A percentile compares a stretch with the other conserved stretches of the same genome.
Conservation (phyloP, 495 filamentous ascomycete genomes). For the Sabuloglossum arenarium region DNA sequence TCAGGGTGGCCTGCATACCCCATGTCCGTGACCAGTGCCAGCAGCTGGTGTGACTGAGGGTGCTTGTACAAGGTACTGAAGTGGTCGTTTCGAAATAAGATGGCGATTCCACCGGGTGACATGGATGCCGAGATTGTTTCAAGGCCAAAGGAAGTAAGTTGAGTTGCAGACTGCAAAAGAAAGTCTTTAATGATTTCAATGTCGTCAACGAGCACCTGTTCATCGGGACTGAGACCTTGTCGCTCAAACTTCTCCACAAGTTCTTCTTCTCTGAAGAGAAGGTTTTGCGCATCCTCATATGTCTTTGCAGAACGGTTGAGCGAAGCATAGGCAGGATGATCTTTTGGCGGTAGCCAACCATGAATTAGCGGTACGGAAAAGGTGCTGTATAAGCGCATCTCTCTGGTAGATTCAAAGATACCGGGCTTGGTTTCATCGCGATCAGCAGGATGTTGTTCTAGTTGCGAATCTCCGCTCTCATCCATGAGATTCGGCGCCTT, state of each 20-base stretch:
- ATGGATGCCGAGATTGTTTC: slow-evolving; percentile 42
- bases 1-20: slow-evolving; percentile 78
- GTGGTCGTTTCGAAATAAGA: slow-evolving; percentile 92
- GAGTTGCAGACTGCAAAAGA: slow-evolving; percentile 55
- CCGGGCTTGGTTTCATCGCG: slow-evolving; percentile 30
- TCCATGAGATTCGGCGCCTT: slow-evolving; percentile 21
- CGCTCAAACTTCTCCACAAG: slow-evolving; percentile 55
- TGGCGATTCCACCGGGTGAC: slow-evolving; percentile 54
- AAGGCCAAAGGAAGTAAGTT: slow-evolving; percentile 67
- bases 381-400: slow-evolving; percentile 70
- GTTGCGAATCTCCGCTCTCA: slow-evolving; percentile 21
- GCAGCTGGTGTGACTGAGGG: slow-evolving; percentile 45
- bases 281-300: slow-evolving; percentile 77
- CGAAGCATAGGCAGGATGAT: slow-evolving; percentile 40
- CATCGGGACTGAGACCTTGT: slow-evolving; percentile 27
- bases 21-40: slow-evolving; percentile 75
- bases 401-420: slow-evolving; percentile 59
- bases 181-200: slow-evolving; percentile 66
- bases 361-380: slow-evolving; percentile 83
- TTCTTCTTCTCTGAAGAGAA: slow-evolving; percentile 74
- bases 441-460: slow-evolving; percentile 14
- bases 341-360: slow-evolving; percentile 61
- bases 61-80: slow-evolving; percentile 81
- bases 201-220: slow-evolving; percentile 55
- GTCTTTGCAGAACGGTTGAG: slow-evolving; percentile 50